Evolutionary conservation across 1,139 yeast genomes (phyloP), one percentile per base, ranked within the genome.

Genomic region (Wickerhamiella infanticola): DNA sequence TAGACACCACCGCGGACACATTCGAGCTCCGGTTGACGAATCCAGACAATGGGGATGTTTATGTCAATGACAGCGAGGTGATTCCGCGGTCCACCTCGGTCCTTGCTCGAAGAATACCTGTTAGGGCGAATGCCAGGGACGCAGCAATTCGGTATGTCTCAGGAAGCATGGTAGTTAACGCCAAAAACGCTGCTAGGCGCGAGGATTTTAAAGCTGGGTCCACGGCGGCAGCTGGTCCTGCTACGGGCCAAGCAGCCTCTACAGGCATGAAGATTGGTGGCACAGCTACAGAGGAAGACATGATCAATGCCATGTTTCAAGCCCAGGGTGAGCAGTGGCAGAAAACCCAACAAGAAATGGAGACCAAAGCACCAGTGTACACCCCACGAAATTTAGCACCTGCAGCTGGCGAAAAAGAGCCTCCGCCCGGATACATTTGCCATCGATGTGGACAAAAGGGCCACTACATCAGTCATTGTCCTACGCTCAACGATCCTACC

Each of bases 391-490:
- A 48, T 5, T 40, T 50, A 24, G 53, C 53, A 46, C 25, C 31
- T 4, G 27, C 42, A 24, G 45, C 27, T 9, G 33, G 73, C 37
- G 88, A 77, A 53, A 82, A 80, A 53, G 76, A 82, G 5, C 95
- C 96, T 3, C 98, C 98, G 1, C 90, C 95, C 3, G 95, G 95
- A 1, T 90, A 90, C 58, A 81, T 88, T 59, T 90, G 98, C 62
- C 88, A 90, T 62, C 73, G 96, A 60, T 90, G 99, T 67, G 98
- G 98, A 45, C 86, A 84, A 42, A 84, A 86, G 62, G 95, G 90
- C 51, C 99, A 90, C 63, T 88, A 94, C 90, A 88, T 93, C 51
- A 83, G 83, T 58, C 85, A 86, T 55, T 90, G 98, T 67, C 98
- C 98, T 0, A 85, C 95, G 2, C 82, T 83, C 55, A 77, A 77